Evolutionary conservation across 106 monocot genomes (phyloP).

Genomic region (Alisma plantagoaquatica): DNA sequence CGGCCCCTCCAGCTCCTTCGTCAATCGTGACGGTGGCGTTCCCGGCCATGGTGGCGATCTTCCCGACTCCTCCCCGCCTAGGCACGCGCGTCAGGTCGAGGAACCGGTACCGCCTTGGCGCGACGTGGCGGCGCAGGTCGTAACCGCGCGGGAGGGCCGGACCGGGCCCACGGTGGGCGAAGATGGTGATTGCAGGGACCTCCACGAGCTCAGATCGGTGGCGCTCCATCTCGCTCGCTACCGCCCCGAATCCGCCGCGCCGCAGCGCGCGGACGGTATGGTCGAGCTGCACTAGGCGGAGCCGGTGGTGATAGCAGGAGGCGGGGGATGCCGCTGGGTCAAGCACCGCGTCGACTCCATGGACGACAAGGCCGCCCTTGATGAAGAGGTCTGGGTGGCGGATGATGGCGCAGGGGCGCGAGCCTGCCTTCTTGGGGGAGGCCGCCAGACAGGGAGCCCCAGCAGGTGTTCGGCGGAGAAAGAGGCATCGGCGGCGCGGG

Average conservation of each 20-base stretch:
- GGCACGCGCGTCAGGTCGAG: constrained; percentile 12
- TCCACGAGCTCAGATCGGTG: constrained; percentile 3
- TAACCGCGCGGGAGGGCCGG: no score
- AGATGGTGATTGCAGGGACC: not conserved
- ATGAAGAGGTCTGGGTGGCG: constrained; percentile 8
- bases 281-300: not conserved
- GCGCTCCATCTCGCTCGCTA: not conserved
- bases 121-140: constrained; percentile 6
- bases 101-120: constrained; percentile 4
- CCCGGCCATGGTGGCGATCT: constrained; percentile 3
- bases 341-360: constrained; percentile 11
- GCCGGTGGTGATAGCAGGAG: not conserved
- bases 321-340: not conserved
- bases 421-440: not conserved
- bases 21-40: not conserved
- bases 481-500: not conserved
- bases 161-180: not conserved
- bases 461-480: not conserved
- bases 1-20: not conserved
- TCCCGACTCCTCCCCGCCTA: not conserved
- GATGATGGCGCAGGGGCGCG: constrained; percentile 3
- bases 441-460: not conserved
- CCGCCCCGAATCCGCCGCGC: not conserved
- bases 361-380: constrained; percentile 5
- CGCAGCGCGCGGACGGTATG: not conserved